Percentiles rank a stretch among this genome's conserved stretches.
Evolutionary conservation across 257 asterid genomes (phyloP).

Genomic region (Leptodermis oblonga): DNA sequence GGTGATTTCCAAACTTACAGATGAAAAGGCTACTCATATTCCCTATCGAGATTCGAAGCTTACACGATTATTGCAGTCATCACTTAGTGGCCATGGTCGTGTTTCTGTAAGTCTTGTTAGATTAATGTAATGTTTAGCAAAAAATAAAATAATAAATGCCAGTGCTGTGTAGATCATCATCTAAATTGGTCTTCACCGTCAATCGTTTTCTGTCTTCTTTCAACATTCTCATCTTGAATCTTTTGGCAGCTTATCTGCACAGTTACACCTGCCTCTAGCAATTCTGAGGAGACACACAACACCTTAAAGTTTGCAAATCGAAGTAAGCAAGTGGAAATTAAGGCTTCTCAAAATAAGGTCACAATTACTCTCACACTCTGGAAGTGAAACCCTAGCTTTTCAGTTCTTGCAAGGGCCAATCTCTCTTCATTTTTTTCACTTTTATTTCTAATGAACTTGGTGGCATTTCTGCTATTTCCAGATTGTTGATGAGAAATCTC

Average conservation of each 20-base stretch:
- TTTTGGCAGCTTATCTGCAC: constrained; percentile 77
- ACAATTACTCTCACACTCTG: constrained; percentile 7
- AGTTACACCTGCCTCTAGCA: constrained; percentile 77
- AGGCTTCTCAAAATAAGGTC: constrained; percentile 72
- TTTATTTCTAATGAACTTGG: not conserved
- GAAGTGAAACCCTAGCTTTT: not conserved
- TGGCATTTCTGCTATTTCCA: constrained; percentile 17
- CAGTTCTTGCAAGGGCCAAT: not conserved
- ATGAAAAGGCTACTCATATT: constrained; percentile 76
- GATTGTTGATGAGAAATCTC: constrained; percentile 89
- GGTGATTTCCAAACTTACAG: constrained; percentile 81
- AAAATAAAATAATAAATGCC: constrained; percentile 9
- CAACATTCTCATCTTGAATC: constrained; percentile 23
- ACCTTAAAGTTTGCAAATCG: constrained; percentile 77
- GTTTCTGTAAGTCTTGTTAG: constrained; percentile 58
- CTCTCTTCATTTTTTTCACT: not conserved
- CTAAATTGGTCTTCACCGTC: not conserved
- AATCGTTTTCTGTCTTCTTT: not conserved
- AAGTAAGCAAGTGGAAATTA: constrained; percentile 67
- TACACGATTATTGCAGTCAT: constrained; percentile 76
- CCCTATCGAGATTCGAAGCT: constrained; percentile 86
- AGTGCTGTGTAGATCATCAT: not conserved
- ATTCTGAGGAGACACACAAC: constrained; percentile 79
- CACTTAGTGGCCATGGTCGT: constrained; percentile 81
- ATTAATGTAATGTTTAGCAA: not conserved